Evolutionary conservation across 2,329 filamentous ascomycete species (phyloP).

Genomic region (Phaeophleospora eucalypticola): DNA sequence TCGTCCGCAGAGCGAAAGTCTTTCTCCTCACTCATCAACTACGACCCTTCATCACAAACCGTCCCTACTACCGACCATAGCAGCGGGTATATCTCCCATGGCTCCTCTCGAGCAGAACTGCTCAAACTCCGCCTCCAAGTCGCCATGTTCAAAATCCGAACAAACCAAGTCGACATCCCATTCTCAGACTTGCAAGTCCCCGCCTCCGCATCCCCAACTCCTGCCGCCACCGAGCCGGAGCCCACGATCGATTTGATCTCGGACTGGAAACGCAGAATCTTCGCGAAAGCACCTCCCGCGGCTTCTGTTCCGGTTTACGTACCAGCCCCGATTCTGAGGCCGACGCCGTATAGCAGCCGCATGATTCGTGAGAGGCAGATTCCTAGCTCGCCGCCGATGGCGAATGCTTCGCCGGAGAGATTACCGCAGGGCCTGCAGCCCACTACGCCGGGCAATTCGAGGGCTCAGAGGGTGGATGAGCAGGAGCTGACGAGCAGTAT

Average conservation of each 20-base stretch:
- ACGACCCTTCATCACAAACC: slow-evolving; percentile 41
- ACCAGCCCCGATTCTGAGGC: slow-evolving; percentile 34
- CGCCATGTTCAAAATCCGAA: slow-evolving; percentile 70
- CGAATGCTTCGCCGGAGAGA: slow-evolving; percentile 18
- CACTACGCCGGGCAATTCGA: slow-evolving; percentile 12
- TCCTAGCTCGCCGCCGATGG: slow-evolving; percentile 16
- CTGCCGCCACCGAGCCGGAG: not conserved
- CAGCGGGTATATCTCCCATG: slow-evolving; percentile 7
- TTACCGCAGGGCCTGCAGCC: slow-evolving; percentile 3
- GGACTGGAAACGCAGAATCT: not conserved
- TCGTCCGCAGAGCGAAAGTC: slow-evolving; percentile 36
- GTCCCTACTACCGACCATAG: slow-evolving; percentile 10
- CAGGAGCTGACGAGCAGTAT: slow-evolving; percentile 45
- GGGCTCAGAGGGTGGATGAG: slow-evolving; percentile 14
- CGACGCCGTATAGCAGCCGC: slow-evolving; percentile 37
- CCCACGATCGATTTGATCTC: not conserved
- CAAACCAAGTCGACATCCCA: slow-evolving; percentile 64
- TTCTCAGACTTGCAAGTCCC: slow-evolving; percentile 51
- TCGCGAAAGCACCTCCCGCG: not conserved
- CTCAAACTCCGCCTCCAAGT: slow-evolving; percentile 65
- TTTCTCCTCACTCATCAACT: slow-evolving; percentile 48
- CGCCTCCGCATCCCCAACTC: not conserved
- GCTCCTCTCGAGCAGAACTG: slow-evolving; percentile 53
- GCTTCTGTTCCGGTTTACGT: not conserved
- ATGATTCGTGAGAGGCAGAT: slow-evolving; percentile 27